These are phyloP conservation scores for Entomortierella lignicola DNA, from an alignment of 192 early-diverging fungal genomes.

Conservation along the genomic window DNA sequence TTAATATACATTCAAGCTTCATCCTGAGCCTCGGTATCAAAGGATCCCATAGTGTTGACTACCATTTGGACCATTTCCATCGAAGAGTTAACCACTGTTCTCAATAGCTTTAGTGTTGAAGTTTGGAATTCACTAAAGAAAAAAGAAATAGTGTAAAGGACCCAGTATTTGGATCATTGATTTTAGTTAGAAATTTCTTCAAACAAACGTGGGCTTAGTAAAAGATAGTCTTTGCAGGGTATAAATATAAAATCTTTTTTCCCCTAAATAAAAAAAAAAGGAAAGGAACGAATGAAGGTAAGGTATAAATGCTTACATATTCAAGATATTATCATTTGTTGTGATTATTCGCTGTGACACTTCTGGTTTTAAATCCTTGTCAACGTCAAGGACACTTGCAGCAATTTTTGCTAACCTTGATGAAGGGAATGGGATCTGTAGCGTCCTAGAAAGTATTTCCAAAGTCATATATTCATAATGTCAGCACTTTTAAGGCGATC, in stretches of 20 bases:
- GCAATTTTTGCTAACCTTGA: slow-evolving; percentile 44
- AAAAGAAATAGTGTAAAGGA: neutral
- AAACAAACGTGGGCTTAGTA: too few species aligned
- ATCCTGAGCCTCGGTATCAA: slow-evolving; percentile 32
- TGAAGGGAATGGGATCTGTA: slow-evolving; percentile 50
- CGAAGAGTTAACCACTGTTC: slow-evolving; percentile 49
- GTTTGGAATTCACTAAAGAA: slow-evolving; percentile 40
- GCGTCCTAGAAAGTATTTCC: slow-evolving; percentile 13
- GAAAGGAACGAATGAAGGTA: too few species aligned
- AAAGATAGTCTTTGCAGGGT: too few species aligned
- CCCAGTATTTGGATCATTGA: too few species aligned
- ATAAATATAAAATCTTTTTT: too few species aligned
- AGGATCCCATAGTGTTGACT: slow-evolving; percentile 43
- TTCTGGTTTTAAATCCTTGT: slow-evolving; percentile 53
- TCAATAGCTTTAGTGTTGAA: slow-evolving; percentile 41
- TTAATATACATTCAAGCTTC: neutral
- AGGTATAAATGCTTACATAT: slow-evolving; percentile 19
- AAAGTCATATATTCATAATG: too few species aligned
- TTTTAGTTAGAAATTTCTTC: too few species aligned
- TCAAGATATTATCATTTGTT: slow-evolving; percentile 36
- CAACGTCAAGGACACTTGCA: slow-evolving; percentile 49
- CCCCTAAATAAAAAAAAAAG: too few species aligned
- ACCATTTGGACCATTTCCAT: slow-evolving; percentile 53
- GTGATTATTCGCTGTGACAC: slow-evolving; percentile 39
- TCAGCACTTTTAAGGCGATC: too few species aligned